Evolutionary conservation across 1,284 basidiomycete species (phyloP).

Genomic region (Paramarasmius palmivorus): DNA sequence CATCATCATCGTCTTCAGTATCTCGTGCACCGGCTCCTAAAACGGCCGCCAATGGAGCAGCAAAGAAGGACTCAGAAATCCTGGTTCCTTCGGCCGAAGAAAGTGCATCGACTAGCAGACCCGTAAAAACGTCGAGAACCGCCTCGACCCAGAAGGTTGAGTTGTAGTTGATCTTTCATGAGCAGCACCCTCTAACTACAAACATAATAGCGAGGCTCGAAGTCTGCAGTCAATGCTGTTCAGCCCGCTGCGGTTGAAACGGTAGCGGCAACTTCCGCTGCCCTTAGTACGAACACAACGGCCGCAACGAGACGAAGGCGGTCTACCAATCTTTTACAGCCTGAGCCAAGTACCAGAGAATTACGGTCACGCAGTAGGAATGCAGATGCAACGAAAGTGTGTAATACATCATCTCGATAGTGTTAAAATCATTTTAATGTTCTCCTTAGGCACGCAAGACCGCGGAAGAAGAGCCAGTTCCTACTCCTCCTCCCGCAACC

Average conservation of each 20-base stretch:
- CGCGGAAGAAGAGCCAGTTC: conserved; percentile 8
- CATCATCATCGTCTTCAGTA: neutral
- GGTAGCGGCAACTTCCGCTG: conserved; percentile 13
- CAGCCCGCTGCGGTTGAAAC: neutral
- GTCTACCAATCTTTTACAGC: conserved; percentile 19
- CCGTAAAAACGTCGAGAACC: too few relatives aligned
- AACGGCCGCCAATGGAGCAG: neutral
- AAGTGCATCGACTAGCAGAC: too few relatives aligned
- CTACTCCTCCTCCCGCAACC: conserved; percentile 5
- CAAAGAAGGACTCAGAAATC: neutral
- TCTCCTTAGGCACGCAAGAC: conserved; percentile 1
- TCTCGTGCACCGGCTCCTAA: neutral
- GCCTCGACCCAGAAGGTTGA: too few relatives aligned
- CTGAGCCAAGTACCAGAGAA: conserved; percentile 35
- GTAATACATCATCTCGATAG: neutral
- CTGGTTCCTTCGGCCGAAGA: too few relatives aligned
- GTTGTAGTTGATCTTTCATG: too few relatives aligned
- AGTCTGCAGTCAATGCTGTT: neutral
- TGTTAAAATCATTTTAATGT: neutral
- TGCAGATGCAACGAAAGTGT: conserved; percentile 13
- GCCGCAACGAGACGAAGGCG: conserved; percentile 22
- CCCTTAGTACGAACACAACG: conserved; percentile 29
- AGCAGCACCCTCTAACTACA: too few relatives aligned
- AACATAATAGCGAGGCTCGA: neutral
- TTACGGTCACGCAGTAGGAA: conserved; percentile 41